Base-by-base conservation (phyloP, 371 early-diverging fungal species). In the Apophysomyces elegans region DNA sequence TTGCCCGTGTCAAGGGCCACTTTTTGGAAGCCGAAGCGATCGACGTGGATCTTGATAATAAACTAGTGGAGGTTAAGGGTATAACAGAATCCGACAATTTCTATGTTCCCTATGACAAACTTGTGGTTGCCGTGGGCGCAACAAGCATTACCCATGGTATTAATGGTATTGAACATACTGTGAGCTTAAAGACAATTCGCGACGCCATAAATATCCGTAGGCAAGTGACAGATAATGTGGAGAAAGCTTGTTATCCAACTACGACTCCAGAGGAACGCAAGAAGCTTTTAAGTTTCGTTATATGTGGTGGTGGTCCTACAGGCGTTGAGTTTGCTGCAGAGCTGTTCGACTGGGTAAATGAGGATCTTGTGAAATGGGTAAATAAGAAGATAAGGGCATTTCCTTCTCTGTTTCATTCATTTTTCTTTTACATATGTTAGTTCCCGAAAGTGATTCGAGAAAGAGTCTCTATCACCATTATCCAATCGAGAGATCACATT, bases 301-400 rank as follows among this genome's bases (percentile, higher is more conserved):
- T 92, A 57, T 94, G 95, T 59, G 95, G 95, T 41, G 95, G 95
- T 63, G 92, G 89, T 2, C 91, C 90, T 0, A 90, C 91, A 46
- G 92, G 92, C 37, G 88, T 90, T 16, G 92, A 93, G 74, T 92
- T 92, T 83, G 89, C 93, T 2, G 92, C 92, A 4, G 95, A 94
- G 69, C 73, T 95, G 56, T 87, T 90, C 63, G 96, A 96, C 67
- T 89, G 93, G 78, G 70, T 95, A 56, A 84, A 84, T 12, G 95
- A 95, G 65, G 95, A 96, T 71, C 68, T 95, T 38, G 83, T 83
- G 32, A 83, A 80, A 67, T 91, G 88, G 78, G 84, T 86, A 77
- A 67, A 84, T 65, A 39, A 14, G 2, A 32, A 0, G 26, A 56
- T 5, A 14, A 18, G 12, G 21, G 5, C 50, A 13, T 70, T 13